Evolutionary conservation across 331 rosid species (phyloP).

Genomic region (Phaseolus coccineus): DNA sequence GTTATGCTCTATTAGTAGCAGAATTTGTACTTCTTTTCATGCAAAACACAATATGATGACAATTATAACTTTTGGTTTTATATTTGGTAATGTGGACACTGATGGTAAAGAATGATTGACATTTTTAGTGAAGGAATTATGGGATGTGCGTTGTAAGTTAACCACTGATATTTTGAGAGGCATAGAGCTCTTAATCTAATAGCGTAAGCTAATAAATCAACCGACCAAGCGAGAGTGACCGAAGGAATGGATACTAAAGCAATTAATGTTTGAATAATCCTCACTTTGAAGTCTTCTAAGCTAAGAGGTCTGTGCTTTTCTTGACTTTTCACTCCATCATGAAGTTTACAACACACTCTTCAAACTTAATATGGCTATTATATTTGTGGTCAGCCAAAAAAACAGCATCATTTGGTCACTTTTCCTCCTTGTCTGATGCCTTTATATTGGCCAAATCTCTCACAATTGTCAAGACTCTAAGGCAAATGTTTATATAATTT

Average conservation of each 20-base stretch:
- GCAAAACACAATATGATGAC: neutral
- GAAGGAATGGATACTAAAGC: constrained; percentile 37
- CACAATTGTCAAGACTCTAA: constrained; percentile 34
- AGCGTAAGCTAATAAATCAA: constrained; percentile 37
- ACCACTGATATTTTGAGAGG: constrained; percentile 10
- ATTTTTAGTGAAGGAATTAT: constrained; percentile 1
- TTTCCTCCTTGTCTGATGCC: constrained; percentile 1
- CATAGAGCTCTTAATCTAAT: constrained; percentile 4
- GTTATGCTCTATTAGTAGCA: too few species aligned
- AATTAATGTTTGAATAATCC: constrained; percentile 37
- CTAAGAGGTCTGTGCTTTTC: constrained; percentile 51
- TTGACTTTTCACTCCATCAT: constrained; percentile 39
- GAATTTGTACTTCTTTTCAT: neutral
- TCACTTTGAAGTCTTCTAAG: constrained; percentile 48
- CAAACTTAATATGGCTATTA: neutral
- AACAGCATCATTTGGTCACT: constrained; percentile 32
- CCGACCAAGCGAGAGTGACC: constrained; percentile 48
- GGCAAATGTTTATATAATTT: constrained; percentile 31
- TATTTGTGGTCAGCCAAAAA: constrained; percentile 36
- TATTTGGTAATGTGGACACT: constrained; percentile 4
- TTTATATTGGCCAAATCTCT: constrained; percentile 45
- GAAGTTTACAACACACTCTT: constrained; percentile 43
- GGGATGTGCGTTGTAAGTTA: neutral
- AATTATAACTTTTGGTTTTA: neutral
- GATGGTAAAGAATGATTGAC: constrained; percentile 22